These are phyloP conservation scores for Neoboletus brunneissimus DNA, from an alignment of 768 basidiomycete species.

Conservation along the genomic window DNA sequence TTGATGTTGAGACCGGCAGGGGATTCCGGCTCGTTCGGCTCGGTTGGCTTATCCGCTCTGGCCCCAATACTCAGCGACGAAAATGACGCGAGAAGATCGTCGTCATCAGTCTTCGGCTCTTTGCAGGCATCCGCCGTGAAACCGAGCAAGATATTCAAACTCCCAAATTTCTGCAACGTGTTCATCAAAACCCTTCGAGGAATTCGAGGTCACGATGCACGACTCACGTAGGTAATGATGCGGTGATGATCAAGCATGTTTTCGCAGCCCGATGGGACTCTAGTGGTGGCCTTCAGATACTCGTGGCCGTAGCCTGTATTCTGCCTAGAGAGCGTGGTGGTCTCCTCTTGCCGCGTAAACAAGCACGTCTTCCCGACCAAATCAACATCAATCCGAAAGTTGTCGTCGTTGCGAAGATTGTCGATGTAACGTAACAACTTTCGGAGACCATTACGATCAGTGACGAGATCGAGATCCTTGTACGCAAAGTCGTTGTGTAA, in stretches of 20 bases:
- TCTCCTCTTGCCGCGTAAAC: slow-evolving; percentile 56
- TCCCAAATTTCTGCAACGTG: slow-evolving; percentile 49
- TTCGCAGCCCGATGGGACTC: slow-evolving; percentile 46
- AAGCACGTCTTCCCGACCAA: slow-evolving; percentile 59
- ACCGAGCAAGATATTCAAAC: slow-evolving; percentile 55
- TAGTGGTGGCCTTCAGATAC: slow-evolving; percentile 59
- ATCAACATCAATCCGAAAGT: slow-evolving; percentile 72
- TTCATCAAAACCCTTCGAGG: neutral
- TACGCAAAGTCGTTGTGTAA: slow-evolving; percentile 27
- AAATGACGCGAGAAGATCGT: slow-evolving; percentile 28
- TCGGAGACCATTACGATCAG: slow-evolving; percentile 64
- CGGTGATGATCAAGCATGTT: slow-evolving; percentile 57
- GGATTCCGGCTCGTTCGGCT: neutral
- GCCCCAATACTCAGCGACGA: slow-evolving; percentile 20
- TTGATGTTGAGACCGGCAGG: slow-evolving; percentile 18
- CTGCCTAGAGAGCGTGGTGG: slow-evolving; percentile 10
- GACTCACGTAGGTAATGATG: slow-evolving; percentile 59
- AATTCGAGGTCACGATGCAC: neutral
- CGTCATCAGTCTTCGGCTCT: slow-evolving; percentile 17
- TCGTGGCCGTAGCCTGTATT: slow-evolving; percentile 52
- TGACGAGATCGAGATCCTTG: slow-evolving; percentile 44
- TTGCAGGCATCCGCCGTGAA: slow-evolving; percentile 51
- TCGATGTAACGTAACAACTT: slow-evolving; percentile 57
- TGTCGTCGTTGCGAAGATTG: slow-evolving; percentile 17
- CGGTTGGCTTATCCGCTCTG: neutral